Evolutionary conservation across 768 basidiomycete genomes (phyloP), one percentile per base, ranked within the genome.

Genomic region (Pisolithus albus): DNA sequence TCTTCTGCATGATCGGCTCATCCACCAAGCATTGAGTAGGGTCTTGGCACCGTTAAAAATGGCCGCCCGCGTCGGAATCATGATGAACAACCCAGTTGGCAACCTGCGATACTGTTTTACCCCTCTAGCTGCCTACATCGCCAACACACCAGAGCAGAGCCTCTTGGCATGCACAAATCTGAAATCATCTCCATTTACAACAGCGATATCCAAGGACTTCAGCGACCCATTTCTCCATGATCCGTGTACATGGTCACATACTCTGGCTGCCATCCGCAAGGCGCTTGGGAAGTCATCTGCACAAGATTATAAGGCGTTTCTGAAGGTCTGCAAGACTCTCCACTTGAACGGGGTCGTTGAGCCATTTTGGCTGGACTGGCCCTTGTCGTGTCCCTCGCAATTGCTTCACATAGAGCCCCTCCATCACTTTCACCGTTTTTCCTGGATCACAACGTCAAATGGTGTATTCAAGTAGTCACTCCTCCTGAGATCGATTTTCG

Each of bases 151-250:
- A 3, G 54, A 55, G 16, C 40, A 40, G 23, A 18, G 38, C 10
- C n/a, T 55, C 1, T 2, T 55, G 4, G 26, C 42, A 13, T 21
- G 24, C 23, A 48, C 28, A 24, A 21, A 39, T 24, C 60, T 56
- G 2, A 68, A 64, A 46, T 63, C 61, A 1, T 72, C 67, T 0
- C 62, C 60, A 5, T 52, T 71, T 4, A 70, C 68, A 9, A 58
- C 63, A 41, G 70, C 66, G 23, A 54, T 30, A 5, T 61, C 61
- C 38, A 55, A 65, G 32, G 46, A 68, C 28, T 67, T 71, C 51
- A 63, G 67, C 2, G 61, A 71, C 38, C 18, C 51, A n/a, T 63
- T 60, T 46, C 53, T 51, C 18, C 68, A 71, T 55, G 49, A 44
- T n/a, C 56, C 63, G 8, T 49, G 56, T 24, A 66, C 59, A n/a